A percentile compares a stretch with the other conserved stretches of the same genome.
Conservation (phyloP, 2,329 filamentous ascomycete species). For the Zarea fungicola region DNA sequence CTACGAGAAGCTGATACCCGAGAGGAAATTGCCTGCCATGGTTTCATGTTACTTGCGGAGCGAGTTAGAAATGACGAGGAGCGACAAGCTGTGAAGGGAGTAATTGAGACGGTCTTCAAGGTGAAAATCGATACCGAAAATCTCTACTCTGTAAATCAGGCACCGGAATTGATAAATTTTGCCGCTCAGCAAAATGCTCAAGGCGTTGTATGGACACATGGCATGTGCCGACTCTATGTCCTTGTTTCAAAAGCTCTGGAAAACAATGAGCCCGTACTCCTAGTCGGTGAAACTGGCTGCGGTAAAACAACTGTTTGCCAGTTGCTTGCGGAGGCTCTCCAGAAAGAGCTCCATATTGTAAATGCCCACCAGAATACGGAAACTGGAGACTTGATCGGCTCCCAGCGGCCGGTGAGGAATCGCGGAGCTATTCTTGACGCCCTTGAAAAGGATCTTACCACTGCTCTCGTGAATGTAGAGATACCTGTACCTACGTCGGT, state of each 20-base stretch:
- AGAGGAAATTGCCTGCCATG: slow-evolving; percentile 84
- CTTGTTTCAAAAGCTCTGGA: slow-evolving; percentile 80
- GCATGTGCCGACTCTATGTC: slow-evolving; percentile 87
- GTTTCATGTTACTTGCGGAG: slow-evolving; percentile 94
- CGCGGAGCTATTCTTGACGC: slow-evolving; percentile 64
- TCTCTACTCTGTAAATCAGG: slow-evolving; percentile 62
- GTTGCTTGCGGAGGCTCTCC: slow-evolving; percentile 74
- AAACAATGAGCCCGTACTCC: slow-evolving; percentile 87
- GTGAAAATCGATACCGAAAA: slow-evolving; percentile 69
- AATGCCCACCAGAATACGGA: slow-evolving; percentile 99
- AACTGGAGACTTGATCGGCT: slow-evolving; percentile 93
- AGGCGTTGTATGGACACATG: slow-evolving; percentile 86
- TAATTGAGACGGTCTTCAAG: slow-evolving; percentile 89
- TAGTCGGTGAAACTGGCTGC: slow-evolving; percentile 95
- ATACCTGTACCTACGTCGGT: slow-evolving; percentile 37
- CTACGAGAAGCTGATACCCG: slow-evolving; percentile 76
- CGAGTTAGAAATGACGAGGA: slow-evolving; percentile 90
- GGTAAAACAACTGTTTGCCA: slow-evolving; percentile 98
- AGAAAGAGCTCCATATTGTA: slow-evolving; percentile 75
- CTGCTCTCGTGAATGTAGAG: slow-evolving; percentile 38
- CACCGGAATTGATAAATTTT: slow-evolving; percentile 51
- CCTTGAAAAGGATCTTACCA: slow-evolving; percentile 56
- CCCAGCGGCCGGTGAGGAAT: slow-evolving; percentile 87
- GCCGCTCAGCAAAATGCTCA: slow-evolving; percentile 45
- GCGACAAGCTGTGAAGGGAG: slow-evolving; percentile 72